Conservation (phyloP, 208 protist species). For the Leishmania lainsoni region DNA sequence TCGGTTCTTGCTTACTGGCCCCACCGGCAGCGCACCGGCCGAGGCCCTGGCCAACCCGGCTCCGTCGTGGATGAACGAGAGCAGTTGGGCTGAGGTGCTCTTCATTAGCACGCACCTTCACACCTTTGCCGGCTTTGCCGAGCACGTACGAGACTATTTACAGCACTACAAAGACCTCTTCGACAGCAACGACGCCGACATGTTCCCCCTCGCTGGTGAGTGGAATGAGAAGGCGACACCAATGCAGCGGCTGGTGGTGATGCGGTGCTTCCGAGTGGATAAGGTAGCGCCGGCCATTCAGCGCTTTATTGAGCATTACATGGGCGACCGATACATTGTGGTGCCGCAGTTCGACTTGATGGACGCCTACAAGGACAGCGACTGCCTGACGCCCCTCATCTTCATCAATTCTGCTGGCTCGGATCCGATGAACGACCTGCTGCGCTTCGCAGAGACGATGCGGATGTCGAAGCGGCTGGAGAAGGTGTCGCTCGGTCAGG, state of each 20-base stretch:
- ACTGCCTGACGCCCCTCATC: constrained; percentile 94
- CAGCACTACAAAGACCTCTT: constrained; percentile 92
- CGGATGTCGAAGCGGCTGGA: constrained; percentile 93
- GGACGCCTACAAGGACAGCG: constrained; percentile 94
- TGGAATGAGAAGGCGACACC: constrained; percentile 82
- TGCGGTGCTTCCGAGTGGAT: constrained; percentile 96
- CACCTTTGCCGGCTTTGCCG: constrained; percentile 79
- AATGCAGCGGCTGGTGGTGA: constrained; percentile 94
- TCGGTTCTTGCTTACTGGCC: constrained; percentile 91
- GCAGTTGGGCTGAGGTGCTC: constrained; percentile 93
- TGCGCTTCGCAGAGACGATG: constrained; percentile 96
- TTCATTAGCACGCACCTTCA: constrained; percentile 82
- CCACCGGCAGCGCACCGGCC: constrained; percentile 57
- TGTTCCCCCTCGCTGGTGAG: constrained; percentile 75
- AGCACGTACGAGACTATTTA: constrained; percentile 83
- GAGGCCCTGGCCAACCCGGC: constrained; percentile 83
- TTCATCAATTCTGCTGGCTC: constrained; percentile 97
- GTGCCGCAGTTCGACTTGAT: constrained; percentile 96
- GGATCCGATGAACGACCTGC: constrained; percentile 95
- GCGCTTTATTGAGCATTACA: constrained; percentile 90
- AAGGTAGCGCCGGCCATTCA: constrained; percentile 95
- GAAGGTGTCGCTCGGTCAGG: constrained; percentile 97
- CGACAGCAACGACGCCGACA: constrained; percentile 86
- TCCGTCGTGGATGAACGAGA: constrained; percentile 93
- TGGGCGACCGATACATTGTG: constrained; percentile 95